These are phyloP conservation scores for Micromonas commoda DNA, from an alignment of 139 green algal genomes.

Conservation along the genomic window DNA sequence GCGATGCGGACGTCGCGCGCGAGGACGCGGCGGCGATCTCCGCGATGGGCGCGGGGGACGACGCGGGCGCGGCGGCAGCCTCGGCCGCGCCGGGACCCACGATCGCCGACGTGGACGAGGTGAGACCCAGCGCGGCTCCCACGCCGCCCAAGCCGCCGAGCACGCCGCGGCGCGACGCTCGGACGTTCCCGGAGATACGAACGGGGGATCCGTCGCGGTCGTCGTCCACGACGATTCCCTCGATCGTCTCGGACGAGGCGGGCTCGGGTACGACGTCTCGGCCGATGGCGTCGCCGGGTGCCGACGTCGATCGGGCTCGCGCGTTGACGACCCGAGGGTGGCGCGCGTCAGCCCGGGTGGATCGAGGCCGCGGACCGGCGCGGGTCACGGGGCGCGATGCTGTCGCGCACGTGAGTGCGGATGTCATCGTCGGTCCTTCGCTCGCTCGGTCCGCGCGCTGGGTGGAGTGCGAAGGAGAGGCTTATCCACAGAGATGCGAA, in stretches of 20 bases:
- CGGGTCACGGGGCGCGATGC: too few relatives aligned
- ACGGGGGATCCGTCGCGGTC: neutral
- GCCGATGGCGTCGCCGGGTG: too few relatives aligned
- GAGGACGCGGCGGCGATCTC: neutral
- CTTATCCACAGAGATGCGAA: too few relatives aligned
- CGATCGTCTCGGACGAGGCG: neutral
- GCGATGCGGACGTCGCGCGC: neutral
- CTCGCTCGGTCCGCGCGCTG: too few relatives aligned
- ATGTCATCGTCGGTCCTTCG: neutral
- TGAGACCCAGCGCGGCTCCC: neutral
- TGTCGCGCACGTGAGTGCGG: neutral
- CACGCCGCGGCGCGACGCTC: conserved; percentile 10
- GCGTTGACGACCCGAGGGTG: too few relatives aligned
- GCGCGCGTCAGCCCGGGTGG: neutral
- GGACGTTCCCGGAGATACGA: neutral
- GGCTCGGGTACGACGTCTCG: too few relatives aligned
- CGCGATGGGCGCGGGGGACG: neutral
- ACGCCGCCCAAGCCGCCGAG: neutral
- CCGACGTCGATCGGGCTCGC: too few relatives aligned
- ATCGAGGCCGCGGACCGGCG: neutral
- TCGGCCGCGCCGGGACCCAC: neutral
- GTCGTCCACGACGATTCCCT: neutral
- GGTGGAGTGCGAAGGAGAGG: too few relatives aligned
- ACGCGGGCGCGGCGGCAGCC: neutral
- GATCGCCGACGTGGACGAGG: neutral